Conservation (phyloP, 2,329 filamentous ascomycete genomes). For the Ophiostoma novo-ulmi region DNA sequence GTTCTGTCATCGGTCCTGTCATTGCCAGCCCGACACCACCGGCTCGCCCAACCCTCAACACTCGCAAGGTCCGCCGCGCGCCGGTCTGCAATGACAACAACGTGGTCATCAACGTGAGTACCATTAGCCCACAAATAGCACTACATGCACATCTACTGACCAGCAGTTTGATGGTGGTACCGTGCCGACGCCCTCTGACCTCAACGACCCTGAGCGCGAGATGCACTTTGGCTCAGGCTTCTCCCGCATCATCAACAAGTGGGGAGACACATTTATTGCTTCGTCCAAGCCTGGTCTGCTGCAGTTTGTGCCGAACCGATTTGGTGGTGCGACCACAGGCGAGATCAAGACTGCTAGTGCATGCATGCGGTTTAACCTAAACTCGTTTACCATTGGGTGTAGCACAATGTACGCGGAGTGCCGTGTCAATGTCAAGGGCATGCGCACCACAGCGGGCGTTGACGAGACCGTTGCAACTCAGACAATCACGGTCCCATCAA, state of each 20-base stretch:
- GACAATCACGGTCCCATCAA: neutral
- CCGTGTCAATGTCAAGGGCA: slow-evolving; percentile 37
- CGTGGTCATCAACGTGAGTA: neutral
- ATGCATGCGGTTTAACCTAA: slow-evolving; percentile 38
- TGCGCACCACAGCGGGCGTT: slow-evolving; percentile 23
- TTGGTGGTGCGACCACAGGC: slow-evolving; percentile 27
- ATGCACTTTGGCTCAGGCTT: slow-evolving; percentile 38
- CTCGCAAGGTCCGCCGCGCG: neutral
- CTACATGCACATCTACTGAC: neutral
- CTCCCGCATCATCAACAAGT: slow-evolving; percentile 25
- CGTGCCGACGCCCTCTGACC: neutral
- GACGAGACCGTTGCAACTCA: neutral
- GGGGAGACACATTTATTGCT: slow-evolving; percentile 22
- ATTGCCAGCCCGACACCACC: neutral
- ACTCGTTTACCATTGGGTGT: slow-evolving; percentile 39
- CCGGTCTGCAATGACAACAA: neutral
- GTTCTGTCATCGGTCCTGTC: neutral
- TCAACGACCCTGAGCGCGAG: slow-evolving; percentile 28
- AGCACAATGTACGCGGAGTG: slow-evolving; percentile 35
- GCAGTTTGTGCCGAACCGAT: slow-evolving; percentile 27
- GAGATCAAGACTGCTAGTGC: slow-evolving; percentile 29
- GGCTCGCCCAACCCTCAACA: neutral
- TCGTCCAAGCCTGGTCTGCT: slow-evolving; percentile 30
- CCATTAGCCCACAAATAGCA: neutral
- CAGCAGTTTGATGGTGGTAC: neutral